Conservation (phyloP, 345 rosid genomes). For the Arabidopsis suecica region DNA sequence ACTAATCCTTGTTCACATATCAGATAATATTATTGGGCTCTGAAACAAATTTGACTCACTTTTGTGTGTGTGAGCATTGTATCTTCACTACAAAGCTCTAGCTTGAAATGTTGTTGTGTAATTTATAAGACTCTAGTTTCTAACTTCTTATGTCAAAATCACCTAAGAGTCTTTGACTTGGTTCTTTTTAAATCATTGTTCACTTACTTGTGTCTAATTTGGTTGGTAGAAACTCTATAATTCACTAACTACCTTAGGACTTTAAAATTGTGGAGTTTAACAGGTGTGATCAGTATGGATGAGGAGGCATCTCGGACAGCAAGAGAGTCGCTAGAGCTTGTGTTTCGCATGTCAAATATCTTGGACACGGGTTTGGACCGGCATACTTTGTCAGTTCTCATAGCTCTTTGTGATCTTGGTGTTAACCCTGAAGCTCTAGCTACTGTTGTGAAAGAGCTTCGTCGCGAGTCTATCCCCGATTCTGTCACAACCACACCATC, state of each 20-base stretch:
- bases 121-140: no score
- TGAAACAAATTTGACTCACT: not conserved
- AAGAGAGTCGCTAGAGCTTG: constrained; percentile 47
- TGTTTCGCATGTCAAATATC: constrained; percentile 48
- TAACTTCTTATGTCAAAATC: not conserved
- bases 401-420: constrained; percentile 53
- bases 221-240: not conserved
- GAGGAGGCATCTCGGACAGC: constrained; percentile 47
- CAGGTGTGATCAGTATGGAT: constrained; percentile 32
- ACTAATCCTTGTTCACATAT: not conserved
- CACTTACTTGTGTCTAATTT: not conserved
- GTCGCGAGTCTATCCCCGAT: constrained; percentile 3
- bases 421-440: constrained; percentile 50
- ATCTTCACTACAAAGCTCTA: not conserved
- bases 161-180: not conserved
- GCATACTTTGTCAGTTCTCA: constrained; percentile 45
- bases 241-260: not conserved
- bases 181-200: not conserved
- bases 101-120: not conserved
- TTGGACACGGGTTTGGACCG: constrained; percentile 46
- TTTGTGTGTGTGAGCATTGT: not conserved
- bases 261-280: not conserved
- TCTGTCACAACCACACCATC: not conserved
- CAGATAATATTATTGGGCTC: not conserved
- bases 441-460: constrained; percentile 51